Percentiles rank a stretch among this genome's conserved stretches.
phyloP scores from a whole-genome alignment of 2,329 filamentous ascomycete species.

The Calonectria hawksworthii region DNA sequence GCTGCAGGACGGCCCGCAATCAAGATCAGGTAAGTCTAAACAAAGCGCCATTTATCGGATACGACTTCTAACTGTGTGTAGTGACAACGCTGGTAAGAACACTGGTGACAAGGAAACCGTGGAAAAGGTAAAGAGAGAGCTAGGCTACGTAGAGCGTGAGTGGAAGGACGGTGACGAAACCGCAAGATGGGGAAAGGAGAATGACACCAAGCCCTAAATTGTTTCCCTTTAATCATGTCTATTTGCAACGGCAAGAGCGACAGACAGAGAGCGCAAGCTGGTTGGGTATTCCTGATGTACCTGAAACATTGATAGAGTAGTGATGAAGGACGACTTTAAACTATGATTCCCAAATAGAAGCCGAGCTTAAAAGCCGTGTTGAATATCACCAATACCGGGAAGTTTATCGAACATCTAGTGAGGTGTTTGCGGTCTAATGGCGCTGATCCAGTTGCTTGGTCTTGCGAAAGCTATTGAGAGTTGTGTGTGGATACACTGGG shows the following conservation, averaged over 20 bases:
- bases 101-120: constrained; percentile 88
- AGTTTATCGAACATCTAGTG: background rate
- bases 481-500: background rate
- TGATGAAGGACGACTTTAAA: background rate
- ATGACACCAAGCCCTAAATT: constrained; percentile 35
- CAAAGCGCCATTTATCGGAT: background rate
- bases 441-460: background rate
- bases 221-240: background rate
- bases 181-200: constrained; percentile 78
- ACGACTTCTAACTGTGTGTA: constrained; percentile 45
- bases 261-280: constrained; percentile 24
- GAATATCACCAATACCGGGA: background rate
- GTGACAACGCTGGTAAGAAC: constrained; percentile 92
- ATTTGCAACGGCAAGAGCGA: constrained; percentile 7
- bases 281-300: background rate
- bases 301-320: background rate
- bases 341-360: constrained; percentile 23
- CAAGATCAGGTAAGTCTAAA: constrained; percentile 77
- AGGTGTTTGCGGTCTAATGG: background rate
- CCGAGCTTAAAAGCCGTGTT: background rate
- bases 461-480: background rate
- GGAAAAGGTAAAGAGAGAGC: constrained; percentile 83
- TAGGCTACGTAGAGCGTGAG: constrained; percentile 88
- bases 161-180: constrained; percentile 91
- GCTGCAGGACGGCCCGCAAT: constrained; percentile 86